Evolutionary conservation across 805 yeast species (phyloP).

Genomic region (Saccharomyces jurei): DNA sequence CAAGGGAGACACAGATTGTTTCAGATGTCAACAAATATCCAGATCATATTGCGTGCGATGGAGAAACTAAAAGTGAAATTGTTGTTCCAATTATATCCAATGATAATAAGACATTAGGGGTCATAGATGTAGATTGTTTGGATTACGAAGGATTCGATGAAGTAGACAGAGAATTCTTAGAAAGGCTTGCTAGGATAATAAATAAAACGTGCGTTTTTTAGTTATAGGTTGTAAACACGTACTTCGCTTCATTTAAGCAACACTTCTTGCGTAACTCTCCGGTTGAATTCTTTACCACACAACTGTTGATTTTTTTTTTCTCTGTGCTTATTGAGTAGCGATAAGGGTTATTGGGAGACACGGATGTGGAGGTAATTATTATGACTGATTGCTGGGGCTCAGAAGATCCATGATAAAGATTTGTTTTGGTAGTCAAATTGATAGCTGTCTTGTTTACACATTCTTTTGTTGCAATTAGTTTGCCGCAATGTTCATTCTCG

Average conservation of each 20-base stretch:
- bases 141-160: slow-evolving; percentile 58
- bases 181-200: slow-evolving; percentile 47
- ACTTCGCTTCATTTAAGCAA: background rate
- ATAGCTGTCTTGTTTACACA: background rate
- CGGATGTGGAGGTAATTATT: background rate
- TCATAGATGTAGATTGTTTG: slow-evolving; percentile 79
- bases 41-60: slow-evolving; percentile 96
- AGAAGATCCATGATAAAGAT: background rate
- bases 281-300: background rate
- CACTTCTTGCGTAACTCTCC: background rate
- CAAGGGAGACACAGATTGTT: slow-evolving; percentile 60
- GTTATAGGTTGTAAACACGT: background rate
- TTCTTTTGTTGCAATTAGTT: too few relatives aligned
- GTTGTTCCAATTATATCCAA: slow-evolving; percentile 68
- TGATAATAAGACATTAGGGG: slow-evolving; percentile 50
- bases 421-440: background rate
- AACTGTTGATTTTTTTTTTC: background rate
- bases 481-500: too few relatives aligned
- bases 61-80: slow-evolving; percentile 85
- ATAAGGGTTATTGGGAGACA: background rate
- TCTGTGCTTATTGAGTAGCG: background rate
- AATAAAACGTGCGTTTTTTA: slow-evolving; percentile 47
- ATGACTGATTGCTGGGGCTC: background rate
- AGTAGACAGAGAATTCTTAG: slow-evolving; percentile 51
- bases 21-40: slow-evolving; percentile 71